Evolutionary conservation across 192 early-diverging fungal genomes (phyloP).

Genomic region (Pecoramyces ruminantium): DNA sequence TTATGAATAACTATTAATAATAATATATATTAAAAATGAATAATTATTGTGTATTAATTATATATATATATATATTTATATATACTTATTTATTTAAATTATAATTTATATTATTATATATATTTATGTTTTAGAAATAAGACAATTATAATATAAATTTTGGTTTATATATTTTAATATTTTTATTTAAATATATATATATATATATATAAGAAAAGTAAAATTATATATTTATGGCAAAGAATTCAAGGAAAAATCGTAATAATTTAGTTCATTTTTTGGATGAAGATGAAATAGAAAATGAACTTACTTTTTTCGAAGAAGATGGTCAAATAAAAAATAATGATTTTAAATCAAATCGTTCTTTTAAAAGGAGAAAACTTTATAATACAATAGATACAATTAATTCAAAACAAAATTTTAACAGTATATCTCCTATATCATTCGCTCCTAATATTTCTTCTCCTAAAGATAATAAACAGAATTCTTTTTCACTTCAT

Average conservation of each 20-base stretch:
- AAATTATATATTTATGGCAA: neutral
- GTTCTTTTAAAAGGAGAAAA: neutral
- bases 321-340: neutral
- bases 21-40: no score
- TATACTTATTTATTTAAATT: no score
- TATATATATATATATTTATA: no score
- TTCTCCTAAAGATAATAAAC: neutral
- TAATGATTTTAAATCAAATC: no score
- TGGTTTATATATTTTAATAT: no score
- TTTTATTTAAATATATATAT: no score
- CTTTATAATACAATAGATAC: neutral
- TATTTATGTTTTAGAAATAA: no score
- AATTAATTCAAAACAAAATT: neutral
- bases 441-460: neutral
- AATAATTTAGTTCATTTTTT: neutral
- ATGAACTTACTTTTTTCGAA: neutral
- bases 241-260: neutral
- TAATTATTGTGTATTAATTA: no score
- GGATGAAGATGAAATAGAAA: neutral
- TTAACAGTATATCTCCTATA: neutral
- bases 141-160: no score
- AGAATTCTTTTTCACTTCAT: neutral
- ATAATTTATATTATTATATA: no score
- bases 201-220: no score
- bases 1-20: no score